phyloP scores from a whole-genome alignment of 208 protist species.

The Spongospora subterranea region DNA sequence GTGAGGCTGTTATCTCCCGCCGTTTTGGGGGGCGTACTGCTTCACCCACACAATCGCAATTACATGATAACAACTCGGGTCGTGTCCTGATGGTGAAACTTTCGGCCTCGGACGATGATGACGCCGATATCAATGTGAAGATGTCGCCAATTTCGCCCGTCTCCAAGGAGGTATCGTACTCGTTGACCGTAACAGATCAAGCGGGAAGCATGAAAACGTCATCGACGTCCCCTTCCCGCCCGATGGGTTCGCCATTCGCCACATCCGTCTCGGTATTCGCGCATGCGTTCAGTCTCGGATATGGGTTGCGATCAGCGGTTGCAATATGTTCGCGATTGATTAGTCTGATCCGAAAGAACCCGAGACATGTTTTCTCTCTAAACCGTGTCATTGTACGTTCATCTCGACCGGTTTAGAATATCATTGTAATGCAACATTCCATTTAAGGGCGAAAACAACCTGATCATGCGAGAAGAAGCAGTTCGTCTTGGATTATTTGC shows the following conservation, averaged over 20 bases:
- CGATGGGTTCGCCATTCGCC: background rate
- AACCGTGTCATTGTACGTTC: background rate
- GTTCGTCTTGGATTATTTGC: slow-evolving; percentile 42
- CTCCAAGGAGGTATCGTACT: too few species aligned
- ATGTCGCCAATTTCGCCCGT: too few species aligned
- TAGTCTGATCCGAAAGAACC: background rate
- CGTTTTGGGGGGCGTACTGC: too few species aligned
- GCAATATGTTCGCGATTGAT: background rate
- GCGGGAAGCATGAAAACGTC: too few species aligned
- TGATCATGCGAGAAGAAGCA: slow-evolving; percentile 23
- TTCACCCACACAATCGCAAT: too few species aligned
- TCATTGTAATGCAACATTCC: background rate
- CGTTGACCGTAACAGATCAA: too few species aligned
- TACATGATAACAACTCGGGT: too few species aligned
- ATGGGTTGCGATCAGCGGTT: slow-evolving; percentile 29
- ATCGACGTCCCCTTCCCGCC: too few species aligned
- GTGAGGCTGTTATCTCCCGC: too few species aligned
- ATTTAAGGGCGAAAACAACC: slow-evolving; percentile 13
- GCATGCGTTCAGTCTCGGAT: background rate
- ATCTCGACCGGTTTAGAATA: background rate
- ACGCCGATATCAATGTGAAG: too few species aligned
- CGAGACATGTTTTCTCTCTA: slow-evolving; percentile 3
- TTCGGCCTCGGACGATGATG: too few species aligned
- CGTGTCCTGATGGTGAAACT: too few species aligned
- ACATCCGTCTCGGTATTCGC: background rate